Percentiles rank a stretch among this genome's conserved stretches.
These are phyloP conservation scores for Fusarium globosum DNA, from an alignment of 2,329 filamentous ascomycete species.

Conservation along the genomic window DNA sequence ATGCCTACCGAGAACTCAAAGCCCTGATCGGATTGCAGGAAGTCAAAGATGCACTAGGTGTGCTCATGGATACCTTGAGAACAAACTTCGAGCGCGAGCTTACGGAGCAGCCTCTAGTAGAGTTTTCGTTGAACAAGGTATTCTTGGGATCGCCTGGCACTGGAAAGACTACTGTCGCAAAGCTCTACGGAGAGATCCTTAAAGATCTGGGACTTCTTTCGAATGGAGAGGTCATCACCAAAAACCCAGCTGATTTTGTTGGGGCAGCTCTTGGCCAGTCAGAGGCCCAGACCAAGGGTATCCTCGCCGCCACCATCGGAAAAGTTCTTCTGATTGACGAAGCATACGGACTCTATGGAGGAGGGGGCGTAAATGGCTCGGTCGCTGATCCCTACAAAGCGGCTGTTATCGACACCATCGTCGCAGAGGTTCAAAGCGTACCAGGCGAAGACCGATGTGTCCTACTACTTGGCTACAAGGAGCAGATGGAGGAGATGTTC, in stretches of 20 bases:
- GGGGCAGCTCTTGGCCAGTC: conserved; percentile 72
- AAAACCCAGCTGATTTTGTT: conserved; percentile 80
- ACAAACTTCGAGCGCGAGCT: conserved; percentile 76
- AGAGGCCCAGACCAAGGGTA: conserved; percentile 77
- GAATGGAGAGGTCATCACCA: conserved; percentile 77
- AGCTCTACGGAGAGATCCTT: conserved; percentile 76
- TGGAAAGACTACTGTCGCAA: conserved; percentile 80
- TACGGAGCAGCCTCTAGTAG: conserved; percentile 65
- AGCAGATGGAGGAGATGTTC: conserved; percentile 77
- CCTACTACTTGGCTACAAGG: conserved; percentile 75
- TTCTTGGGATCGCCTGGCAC: conserved; percentile 80
- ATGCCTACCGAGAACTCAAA: conserved; percentile 69
- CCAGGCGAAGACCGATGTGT: conserved; percentile 80
- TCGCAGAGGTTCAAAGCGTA: conserved; percentile 76
- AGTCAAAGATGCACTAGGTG: conserved; percentile 71
- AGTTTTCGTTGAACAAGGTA: conserved; percentile 73
- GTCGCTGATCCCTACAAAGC: conserved; percentile 61
- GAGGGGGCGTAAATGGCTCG: conserved; percentile 51
- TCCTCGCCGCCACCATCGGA: conserved; percentile 72
- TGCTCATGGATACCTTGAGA: conserved; percentile 69
- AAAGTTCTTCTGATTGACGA: conserved; percentile 87
- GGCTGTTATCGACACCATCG: conserved; percentile 79
- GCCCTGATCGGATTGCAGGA: conserved; percentile 66
- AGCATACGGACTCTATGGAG: conserved; percentile 73
- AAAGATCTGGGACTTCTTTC: conserved; percentile 74